Base-by-base conservation (phyloP, 805 yeast species). In the Saturnispora dispora region DNA sequence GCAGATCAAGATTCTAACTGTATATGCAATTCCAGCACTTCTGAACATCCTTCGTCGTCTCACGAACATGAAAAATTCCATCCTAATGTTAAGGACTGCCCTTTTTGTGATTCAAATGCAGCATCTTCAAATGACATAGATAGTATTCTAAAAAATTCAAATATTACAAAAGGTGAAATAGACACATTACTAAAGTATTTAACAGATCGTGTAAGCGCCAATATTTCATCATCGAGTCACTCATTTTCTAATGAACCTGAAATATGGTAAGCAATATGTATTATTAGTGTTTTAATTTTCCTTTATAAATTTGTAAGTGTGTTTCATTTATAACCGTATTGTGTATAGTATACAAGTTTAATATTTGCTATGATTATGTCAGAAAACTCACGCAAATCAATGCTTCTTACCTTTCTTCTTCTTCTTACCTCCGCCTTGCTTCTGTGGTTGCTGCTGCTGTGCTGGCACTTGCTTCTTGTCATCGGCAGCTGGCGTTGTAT, bases 361-460 rank as follows among this genome's bases (percentile, higher is more conserved):
- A 46, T 41, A 15, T 32, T 36, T 36, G 41, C 41, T 37, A 18
- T 37, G 11, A 10, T 18, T 7, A 37, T 18, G 13, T n/a, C n/a
- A 37, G 5, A 37, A 37, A 37, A 17, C 23, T 10, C 15, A 8
- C 22, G 4, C 11, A 17, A 18, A 37, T 48, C 28, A 41, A n/a
- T 48, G 45, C 52, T 57, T 59, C 46, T 58, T 57, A n/a, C 62
- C 61, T 44, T 59, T 59, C 57, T 59, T 59, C 54, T 58, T 59
- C 30, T 48, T 50, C 44, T 55, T 57, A 52, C 22, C 48, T 28
- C 50, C 57, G 32, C 45, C 13, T 43, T 25, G 25, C 22, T 39
- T 43, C 33, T 15, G 44, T 10, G 22, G 39, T 44, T 18, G 42
- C 47, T 18, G 28, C n/a, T 11, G 39, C 11, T 11, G 47, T 44